phyloP scores from a whole-genome alignment of 208 protist species.

The Kentomonas sorsogonicus region DNA sequence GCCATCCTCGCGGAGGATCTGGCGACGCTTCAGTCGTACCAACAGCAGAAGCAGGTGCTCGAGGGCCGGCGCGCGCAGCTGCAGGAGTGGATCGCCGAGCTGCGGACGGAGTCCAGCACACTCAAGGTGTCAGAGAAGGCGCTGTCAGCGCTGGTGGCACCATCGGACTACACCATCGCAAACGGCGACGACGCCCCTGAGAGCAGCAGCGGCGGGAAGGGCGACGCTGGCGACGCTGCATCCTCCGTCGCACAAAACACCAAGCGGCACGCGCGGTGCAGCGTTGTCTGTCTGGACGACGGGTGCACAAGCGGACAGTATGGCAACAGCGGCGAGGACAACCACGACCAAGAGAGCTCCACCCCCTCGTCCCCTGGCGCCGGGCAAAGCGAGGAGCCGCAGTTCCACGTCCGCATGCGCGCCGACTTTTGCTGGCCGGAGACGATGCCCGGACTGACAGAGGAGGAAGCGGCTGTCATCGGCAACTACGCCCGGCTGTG shows the following conservation, averaged over 20 bases:
- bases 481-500: conserved; percentile 20
- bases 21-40: not conserved
- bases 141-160: conserved; percentile 12
- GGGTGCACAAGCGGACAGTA: no score
- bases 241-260: no score
- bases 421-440: conserved; percentile 26
- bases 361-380: not conserved
- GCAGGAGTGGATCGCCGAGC: not conserved
- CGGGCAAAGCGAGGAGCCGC: not conserved
- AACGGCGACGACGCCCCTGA: not conserved
- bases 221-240: no score
- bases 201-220: not conserved
- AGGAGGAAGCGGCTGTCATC: conserved; percentile 26
- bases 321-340: not conserved
- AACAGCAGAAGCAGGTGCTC: conserved; percentile 1
- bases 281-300: no score
- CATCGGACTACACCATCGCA: conserved; percentile 9
- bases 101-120: conserved; percentile 1
- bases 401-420: conserved; percentile 5
- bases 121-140: conserved; percentile 33
- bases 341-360: not conserved
- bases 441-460: conserved; percentile 30
- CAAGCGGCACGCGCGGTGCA: no score
- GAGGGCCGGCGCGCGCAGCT: not conserved
- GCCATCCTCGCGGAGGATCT: conserved; percentile 9